A percentile compares a stretch with the other conserved stretches of the same genome.
phyloP scores from a whole-genome alignment of 768 basidiomycete species.

The Tephrocybe sp. region DNA sequence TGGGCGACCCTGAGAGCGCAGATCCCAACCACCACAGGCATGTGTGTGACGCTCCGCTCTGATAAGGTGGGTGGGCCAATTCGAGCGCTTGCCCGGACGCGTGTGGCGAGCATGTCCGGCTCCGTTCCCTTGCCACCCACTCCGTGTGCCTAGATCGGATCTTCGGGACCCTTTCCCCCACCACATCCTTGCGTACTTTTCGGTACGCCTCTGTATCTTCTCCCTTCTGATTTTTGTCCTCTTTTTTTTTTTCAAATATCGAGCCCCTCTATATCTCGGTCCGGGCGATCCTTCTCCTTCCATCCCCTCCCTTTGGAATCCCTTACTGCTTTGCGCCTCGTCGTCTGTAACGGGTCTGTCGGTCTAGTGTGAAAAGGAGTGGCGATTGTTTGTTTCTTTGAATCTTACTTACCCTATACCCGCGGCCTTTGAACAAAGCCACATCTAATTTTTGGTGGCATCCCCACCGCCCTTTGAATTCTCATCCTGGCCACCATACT shows the following conservation, averaged over 20 bases:
- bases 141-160: constrained; percentile 38
- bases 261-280: constrained; percentile 15
- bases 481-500: constrained; percentile 24
- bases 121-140: constrained; percentile 23
- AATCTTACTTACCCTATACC: neutral
- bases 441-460: constrained; percentile 8
- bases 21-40: neutral
- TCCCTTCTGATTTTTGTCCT: constrained; percentile 16
- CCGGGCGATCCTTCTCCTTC: constrained; percentile 1
- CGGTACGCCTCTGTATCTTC: constrained; percentile 14
- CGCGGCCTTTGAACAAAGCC: constrained; percentile 1
- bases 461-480: constrained; percentile 7
- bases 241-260: constrained; percentile 20
- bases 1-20: neutral
- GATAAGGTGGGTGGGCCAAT: constrained; percentile 1
- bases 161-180: constrained; percentile 18
- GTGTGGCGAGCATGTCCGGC: constrained; percentile 12
- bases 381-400: neutral
- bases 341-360: neutral
- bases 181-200: constrained; percentile 17
- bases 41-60: neutral
- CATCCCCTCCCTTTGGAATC: neutral
- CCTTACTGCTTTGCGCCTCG: constrained; percentile 1
- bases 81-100: neutral
- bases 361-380: neutral